Evolutionary conservation across 169 alveolate species (phyloP).

Genomic region (Theileria equi): DNA sequence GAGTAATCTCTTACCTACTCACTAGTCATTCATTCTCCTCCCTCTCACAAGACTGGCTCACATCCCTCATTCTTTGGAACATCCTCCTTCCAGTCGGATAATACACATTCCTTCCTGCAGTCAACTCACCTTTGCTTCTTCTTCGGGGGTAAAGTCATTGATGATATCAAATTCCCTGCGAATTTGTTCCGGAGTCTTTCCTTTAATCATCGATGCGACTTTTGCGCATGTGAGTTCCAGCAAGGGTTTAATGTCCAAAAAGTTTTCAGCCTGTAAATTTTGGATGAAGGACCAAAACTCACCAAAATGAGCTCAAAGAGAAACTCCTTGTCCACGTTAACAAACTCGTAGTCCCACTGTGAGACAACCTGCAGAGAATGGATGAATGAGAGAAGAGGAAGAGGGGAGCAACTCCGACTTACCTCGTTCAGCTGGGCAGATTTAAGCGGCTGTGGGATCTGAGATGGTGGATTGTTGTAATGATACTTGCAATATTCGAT

Average conservation of each 20-base stretch:
- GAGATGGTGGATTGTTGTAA: constrained; percentile 87
- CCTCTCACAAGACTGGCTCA: too few relatives aligned
- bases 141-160: constrained; percentile 95
- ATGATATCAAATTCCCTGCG: constrained; percentile 89
- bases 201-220: constrained; percentile 92
- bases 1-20: neutral
- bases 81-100: neutral
- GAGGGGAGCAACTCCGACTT: neutral
- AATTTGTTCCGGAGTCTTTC: constrained; percentile 91
- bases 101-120: neutral
- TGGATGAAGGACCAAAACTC: neutral
- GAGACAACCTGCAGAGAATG: constrained; percentile 75
- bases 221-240: constrained; percentile 91
- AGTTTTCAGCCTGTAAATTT: constrained; percentile 86
- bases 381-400: neutral
- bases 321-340: constrained; percentile 87
- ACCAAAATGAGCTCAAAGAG: constrained; percentile 87
- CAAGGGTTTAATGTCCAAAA: constrained; percentile 89
- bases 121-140: constrained; percentile 78
- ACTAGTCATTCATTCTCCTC: neutral
- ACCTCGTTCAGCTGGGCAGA: constrained; percentile 81
- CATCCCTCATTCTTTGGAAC: too few relatives aligned
- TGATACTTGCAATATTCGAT: constrained; percentile 89
- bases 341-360: constrained; percentile 90
- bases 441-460: constrained; percentile 92